Conservation (phyloP, 1,284 basidiomycete genomes). For the Apiotrichum siamense region DNA sequence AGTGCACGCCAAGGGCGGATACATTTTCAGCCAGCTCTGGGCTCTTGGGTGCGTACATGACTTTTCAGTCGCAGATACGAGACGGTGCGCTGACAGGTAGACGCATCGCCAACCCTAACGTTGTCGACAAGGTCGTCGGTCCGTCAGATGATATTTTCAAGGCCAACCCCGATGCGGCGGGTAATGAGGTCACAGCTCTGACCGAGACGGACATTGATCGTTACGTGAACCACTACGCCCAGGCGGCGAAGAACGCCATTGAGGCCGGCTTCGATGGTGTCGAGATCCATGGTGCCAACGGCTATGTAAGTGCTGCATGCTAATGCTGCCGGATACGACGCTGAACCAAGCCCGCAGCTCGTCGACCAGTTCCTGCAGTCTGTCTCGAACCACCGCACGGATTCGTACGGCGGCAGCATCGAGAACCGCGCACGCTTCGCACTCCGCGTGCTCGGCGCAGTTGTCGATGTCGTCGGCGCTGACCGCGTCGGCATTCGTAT, state of each 20-base stretch:
- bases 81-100: constrained; percentile 46
- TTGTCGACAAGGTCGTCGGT: constrained; percentile 43
- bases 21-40: constrained; percentile 54
- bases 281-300: constrained; percentile 50
- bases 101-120: constrained; percentile 10
- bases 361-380: constrained; percentile 57
- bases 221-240: constrained; percentile 51
- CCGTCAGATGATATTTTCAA: constrained; percentile 55
- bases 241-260: constrained; percentile 54
- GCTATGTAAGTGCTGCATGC: constrained; percentile 6
- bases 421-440: constrained; percentile 56
- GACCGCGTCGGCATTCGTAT: constrained; percentile 53
- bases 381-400: constrained; percentile 54
- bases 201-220: constrained; percentile 36
- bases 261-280: constrained; percentile 63
- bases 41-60: constrained; percentile 44
- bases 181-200: constrained; percentile 38
- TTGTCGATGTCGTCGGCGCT: constrained; percentile 52
- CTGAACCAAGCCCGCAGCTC: constrained; percentile 4
- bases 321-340: not conserved
- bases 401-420: constrained; percentile 57
- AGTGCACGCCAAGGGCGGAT: constrained; percentile 51
- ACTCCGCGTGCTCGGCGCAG: constrained; percentile 52
- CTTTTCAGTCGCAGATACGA: not conserved
- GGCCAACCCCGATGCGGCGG: too few species aligned